These are phyloP conservation scores for Cladosporium austrohemisphaericum DNA, from an alignment of 2,329 filamentous ascomycete genomes.

Conservation along the genomic window DNA sequence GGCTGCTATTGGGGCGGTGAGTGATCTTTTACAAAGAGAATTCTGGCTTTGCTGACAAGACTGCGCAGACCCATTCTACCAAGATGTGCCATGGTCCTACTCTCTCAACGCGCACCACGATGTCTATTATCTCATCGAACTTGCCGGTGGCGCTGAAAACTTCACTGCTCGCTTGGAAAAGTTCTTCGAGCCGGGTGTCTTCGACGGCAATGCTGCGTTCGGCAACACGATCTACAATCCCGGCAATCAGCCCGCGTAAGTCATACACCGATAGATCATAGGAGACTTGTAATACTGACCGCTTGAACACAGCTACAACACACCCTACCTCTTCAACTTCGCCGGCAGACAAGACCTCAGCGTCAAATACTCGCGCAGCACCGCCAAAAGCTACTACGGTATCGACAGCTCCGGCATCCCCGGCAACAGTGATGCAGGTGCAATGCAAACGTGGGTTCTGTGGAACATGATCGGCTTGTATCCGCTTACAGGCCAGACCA, in stretches of 20 bases:
- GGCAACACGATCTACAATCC: constrained; percentile 48
- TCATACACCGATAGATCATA: not conserved
- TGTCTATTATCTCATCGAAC: constrained; percentile 51
- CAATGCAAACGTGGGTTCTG: constrained; percentile 67
- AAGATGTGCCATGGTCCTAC: constrained; percentile 40
- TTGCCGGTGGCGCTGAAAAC: constrained; percentile 52
- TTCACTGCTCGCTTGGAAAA: constrained; percentile 59
- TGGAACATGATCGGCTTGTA: constrained; percentile 69
- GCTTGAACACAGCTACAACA: constrained; percentile 48
- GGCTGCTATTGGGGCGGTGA: constrained; percentile 64
- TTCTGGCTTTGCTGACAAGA: too few relatives aligned
- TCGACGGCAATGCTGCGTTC: constrained; percentile 34
- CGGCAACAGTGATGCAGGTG: constrained; percentile 67
- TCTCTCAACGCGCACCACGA: constrained; percentile 68
- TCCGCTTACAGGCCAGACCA: constrained; percentile 65
- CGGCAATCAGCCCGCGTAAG: constrained; percentile 58
- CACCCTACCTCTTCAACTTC: constrained; percentile 68
- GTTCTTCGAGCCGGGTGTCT: constrained; percentile 54
- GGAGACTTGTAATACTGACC: not conserved
- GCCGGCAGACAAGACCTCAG: constrained; percentile 59
- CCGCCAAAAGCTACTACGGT: constrained; percentile 59
- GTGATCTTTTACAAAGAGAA: constrained; percentile 33
- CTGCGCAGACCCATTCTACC: constrained; percentile 17
- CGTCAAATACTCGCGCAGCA: constrained; percentile 55
- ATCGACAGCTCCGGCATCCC: constrained; percentile 56